Base-by-base conservation (phyloP, 2,329 filamentous ascomycete species). In the Phaeoacremonium minimum region DNA sequence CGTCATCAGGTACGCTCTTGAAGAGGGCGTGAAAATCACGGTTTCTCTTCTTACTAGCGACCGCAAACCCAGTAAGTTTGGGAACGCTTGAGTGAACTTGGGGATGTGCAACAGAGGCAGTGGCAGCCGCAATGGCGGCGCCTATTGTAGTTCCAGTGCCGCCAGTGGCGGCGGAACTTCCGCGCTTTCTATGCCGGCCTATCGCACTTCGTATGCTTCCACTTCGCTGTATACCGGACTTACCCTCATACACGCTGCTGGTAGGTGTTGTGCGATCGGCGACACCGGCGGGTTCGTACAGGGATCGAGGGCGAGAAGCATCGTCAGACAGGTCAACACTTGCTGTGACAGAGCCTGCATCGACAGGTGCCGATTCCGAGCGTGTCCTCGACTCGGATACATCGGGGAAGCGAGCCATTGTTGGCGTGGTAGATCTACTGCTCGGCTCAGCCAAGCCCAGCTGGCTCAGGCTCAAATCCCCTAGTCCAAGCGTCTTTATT, bases 1-100 rank as follows among this genome's bases (percentile, higher is more conserved):
- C 93, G 52, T 98, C 93, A 47, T 97, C 91, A 1, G 94, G 93
- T 1, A 98, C 93, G 56, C 90, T 97, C 61, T 93, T 86, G 70
- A 98, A 98, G 3, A 95, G 67, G 41, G 77, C 77, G 59, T 98
- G 93, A 52, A 97, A 98, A 55, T 97, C 93, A 33, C 88, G 80
- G 62, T 98, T 98, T 38, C 94, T 80, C 66, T 93, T 96, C 60
- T 94, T 95, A 57, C 87, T 94, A 33, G 93, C 93, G 46, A 97
- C 89, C 33, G 93, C 91, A 57, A 98, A 98, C 0, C 93, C 93
- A 5, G 91, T 95, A 45, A 95, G 71, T 45, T 90, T 89, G 30
- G 87, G 85, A 5, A 78, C 74, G 47, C 74, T 76, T 13, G 72
- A 55, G 40, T 66, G 69, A 28, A 71, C 68, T 18, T 68, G 67